Percentiles rank a stretch among this genome's conserved stretches.
These are phyloP conservation scores for Metschnikowia henanensis DNA, from an alignment of 805 yeast genomes.

Conservation along the genomic window DNA sequence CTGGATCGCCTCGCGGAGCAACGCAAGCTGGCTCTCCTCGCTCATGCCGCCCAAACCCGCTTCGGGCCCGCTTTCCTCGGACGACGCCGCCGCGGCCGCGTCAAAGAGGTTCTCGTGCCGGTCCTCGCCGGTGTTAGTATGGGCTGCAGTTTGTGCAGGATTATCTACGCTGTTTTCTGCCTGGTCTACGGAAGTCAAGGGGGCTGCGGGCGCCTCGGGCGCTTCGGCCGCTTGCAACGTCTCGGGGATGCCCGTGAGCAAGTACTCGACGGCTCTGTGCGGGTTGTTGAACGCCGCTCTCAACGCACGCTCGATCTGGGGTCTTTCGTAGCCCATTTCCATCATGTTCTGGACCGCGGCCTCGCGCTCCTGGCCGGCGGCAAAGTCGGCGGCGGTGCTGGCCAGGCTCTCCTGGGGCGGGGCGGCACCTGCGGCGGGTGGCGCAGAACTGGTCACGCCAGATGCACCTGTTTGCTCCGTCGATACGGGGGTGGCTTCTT, in stretches of 20 bases:
- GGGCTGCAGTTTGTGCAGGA: conserved; percentile 19
- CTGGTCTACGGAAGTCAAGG: conserved; percentile 7
- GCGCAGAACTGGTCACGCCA: not conserved
- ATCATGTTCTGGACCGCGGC: conserved; percentile 77
- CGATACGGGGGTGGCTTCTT: not conserved
- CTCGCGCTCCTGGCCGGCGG: conserved; percentile 77
- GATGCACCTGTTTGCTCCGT: conserved; percentile 1
- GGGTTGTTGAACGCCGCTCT: conserved; percentile 97
- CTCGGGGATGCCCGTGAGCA: conserved; percentile 88
- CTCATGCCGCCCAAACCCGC: conserved; percentile 31
- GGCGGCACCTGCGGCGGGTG: conserved; percentile 3
- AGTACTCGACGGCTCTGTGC: conserved; percentile 95
- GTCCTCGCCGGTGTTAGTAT: not conserved
- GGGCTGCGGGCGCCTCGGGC: not conserved
- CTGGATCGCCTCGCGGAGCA: conserved; percentile 73
- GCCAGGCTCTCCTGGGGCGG: conserved; percentile 23
- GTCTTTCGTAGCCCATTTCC: conserved; percentile 95
- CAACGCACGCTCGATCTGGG: conserved; percentile 85
- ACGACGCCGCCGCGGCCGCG: conserved; percentile 39
- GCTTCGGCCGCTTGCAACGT: conserved; percentile 40
- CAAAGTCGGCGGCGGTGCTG: conserved; percentile 50
- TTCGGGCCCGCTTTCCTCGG: conserved; percentile 27
- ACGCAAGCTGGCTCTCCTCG: conserved; percentile 48
- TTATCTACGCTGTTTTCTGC: conserved; percentile 13
- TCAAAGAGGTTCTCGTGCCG: conserved; percentile 51